Percentiles rank a stretch among this genome's conserved stretches.
phyloP scores from a whole-genome alignment of 2,329 filamentous ascomycete species.

The Dactylellina leptospora region DNA sequence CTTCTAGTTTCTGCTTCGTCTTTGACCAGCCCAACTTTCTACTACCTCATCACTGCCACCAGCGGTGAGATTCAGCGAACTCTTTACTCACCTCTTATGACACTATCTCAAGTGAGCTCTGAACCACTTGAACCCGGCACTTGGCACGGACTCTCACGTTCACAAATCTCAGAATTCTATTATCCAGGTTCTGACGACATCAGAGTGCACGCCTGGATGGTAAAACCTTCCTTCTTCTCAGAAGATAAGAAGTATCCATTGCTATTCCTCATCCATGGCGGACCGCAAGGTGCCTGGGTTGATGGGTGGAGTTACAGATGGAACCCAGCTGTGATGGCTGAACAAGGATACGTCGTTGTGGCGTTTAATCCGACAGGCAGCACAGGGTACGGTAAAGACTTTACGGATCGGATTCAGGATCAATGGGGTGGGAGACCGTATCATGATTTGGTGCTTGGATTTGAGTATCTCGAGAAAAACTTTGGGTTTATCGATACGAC shows the following conservation, averaged over 20 bases:
- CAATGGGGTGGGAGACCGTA: conserved; percentile 87
- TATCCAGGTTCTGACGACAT: conserved; percentile 72
- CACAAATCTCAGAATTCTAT: conserved; percentile 74
- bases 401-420: conserved; percentile 77
- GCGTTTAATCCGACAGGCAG: conserved; percentile 84
- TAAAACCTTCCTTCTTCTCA: conserved; percentile 75
- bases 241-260: conserved; percentile 78
- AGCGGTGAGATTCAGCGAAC: conserved; percentile 64
- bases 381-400: conserved; percentile 80
- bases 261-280: conserved; percentile 81
- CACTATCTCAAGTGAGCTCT: conserved; percentile 1
- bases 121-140: conserved; percentile 24
- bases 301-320: conserved; percentile 83
- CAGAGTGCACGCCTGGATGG: conserved; percentile 74
- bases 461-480: conserved; percentile 75
- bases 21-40: conserved; percentile 76
- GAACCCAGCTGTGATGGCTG: conserved; percentile 86
- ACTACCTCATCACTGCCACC: conserved; percentile 64
- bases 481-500: conserved; percentile 70
- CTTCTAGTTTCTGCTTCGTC: conserved; percentile 75
- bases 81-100: conserved; percentile 31
- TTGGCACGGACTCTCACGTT: conserved; percentile 66
- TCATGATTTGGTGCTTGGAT: conserved; percentile 78
- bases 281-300: conserved; percentile 78
- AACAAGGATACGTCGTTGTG: conserved; percentile 85